phyloP scores from a whole-genome alignment of 2,329 filamentous ascomycete species.

The Beauveria varroae region DNA sequence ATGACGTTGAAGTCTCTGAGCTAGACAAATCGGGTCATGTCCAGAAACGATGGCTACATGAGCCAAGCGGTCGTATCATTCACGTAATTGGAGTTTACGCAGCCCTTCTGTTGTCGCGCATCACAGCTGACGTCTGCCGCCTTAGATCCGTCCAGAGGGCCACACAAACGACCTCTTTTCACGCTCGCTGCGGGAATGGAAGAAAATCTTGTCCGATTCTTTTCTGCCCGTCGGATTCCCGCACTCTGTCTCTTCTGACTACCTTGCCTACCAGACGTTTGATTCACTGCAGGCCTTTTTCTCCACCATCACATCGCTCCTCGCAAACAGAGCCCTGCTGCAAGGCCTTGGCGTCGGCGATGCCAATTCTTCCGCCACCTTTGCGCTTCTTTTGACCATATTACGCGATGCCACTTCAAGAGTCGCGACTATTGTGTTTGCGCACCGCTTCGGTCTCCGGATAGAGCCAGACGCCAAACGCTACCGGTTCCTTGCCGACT shows the following conservation, averaged over 20 bases:
- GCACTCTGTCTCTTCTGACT: slow-evolving; percentile 77
- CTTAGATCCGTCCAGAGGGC: slow-evolving; percentile 4
- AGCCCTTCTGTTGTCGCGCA: not conserved
- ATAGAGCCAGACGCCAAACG: slow-evolving; percentile 88
- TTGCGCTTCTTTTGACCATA: slow-evolving; percentile 74
- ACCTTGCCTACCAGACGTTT: slow-evolving; percentile 62
- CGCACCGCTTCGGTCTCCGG: slow-evolving; percentile 70
- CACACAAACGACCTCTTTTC: slow-evolving; percentile 19
- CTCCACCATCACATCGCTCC: slow-evolving; percentile 69
- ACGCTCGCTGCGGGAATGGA: slow-evolving; percentile 26
- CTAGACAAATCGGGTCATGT: slow-evolving; percentile 31
- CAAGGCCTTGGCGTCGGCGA: slow-evolving; percentile 77
- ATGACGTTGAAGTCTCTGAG: slow-evolving; percentile 23
- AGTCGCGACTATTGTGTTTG: slow-evolving; percentile 79
- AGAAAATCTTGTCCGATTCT: slow-evolving; percentile 49
- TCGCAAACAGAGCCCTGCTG: slow-evolving; percentile 76
- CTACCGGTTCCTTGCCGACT: slow-evolving; percentile 78
- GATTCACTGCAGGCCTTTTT: slow-evolving; percentile 82
- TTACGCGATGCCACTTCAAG: slow-evolving; percentile 75
- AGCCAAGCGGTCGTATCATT: slow-evolving; percentile 18
- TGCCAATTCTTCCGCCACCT: slow-evolving; percentile 68
- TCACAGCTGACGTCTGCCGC: not conserved
- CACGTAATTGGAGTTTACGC: slow-evolving; percentile 16
- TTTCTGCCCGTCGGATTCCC: slow-evolving; percentile 88
- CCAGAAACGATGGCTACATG: slow-evolving; percentile 28